These are phyloP conservation scores for Aspergillus sp. DNA, from an alignment of 2,329 filamentous ascomycete genomes.

Conservation along the genomic window DNA sequence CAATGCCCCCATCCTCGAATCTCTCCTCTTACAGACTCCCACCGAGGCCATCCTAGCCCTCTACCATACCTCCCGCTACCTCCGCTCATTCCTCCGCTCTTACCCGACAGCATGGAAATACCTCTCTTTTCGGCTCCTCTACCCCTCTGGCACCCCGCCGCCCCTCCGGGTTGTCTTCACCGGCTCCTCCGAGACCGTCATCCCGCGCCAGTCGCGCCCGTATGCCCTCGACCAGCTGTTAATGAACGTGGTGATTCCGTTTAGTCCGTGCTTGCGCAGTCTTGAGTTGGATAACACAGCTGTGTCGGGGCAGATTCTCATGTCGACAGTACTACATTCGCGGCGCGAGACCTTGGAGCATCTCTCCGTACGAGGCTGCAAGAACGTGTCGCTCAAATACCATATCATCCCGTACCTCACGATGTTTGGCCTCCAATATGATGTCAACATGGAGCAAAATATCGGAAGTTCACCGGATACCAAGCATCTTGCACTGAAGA, in stretches of 20 bases:
- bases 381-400: slow-evolving; percentile 66
- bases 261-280: slow-evolving; percentile 58
- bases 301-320: slow-evolving; percentile 59
- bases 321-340: slow-evolving; percentile 56
- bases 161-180: slow-evolving; percentile 37
- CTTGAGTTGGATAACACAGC: slow-evolving; percentile 64
- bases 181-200: slow-evolving; percentile 34
- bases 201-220: slow-evolving; percentile 55
- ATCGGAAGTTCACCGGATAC: slow-evolving; percentile 34
- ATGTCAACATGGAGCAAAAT: slow-evolving; percentile 48
- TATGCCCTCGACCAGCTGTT: slow-evolving; percentile 62
- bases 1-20: slow-evolving; percentile 61
- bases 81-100: slow-evolving; percentile 56
- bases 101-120: slow-evolving; percentile 64
- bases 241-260: slow-evolving; percentile 57
- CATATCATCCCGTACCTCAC: slow-evolving; percentile 62
- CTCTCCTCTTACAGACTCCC: slow-evolving; percentile 59
- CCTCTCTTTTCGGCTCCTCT: slow-evolving; percentile 58
- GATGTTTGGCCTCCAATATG: slow-evolving; percentile 48
- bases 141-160: slow-evolving; percentile 40
- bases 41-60: slow-evolving; percentile 59
- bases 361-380: slow-evolving; percentile 63
- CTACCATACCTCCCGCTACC: slow-evolving; percentile 59
- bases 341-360: slow-evolving; percentile 59
- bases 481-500: slow-evolving; percentile 56